A percentile compares a stretch with the other conserved stretches of the same genome.
phyloP scores from a whole-genome alignment of 805 yeast genomes.

The Zygotorulaspora florentina region DNA sequence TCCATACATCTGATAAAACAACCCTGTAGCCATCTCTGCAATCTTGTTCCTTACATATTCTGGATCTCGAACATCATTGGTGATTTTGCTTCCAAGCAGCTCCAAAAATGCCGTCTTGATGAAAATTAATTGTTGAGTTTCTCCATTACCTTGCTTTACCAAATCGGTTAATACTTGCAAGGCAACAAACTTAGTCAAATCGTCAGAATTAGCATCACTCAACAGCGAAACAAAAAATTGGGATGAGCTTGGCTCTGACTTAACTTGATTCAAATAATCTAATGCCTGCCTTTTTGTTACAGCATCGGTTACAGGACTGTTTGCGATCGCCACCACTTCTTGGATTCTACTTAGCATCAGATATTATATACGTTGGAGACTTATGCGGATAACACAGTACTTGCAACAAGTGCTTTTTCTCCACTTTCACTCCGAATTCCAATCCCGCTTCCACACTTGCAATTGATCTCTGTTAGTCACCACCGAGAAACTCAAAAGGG shows the following conservation, averaged over 20 bases:
- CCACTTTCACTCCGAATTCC: too few species aligned
- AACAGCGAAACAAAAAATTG: conserved; percentile 27
- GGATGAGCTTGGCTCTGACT: conserved; percentile 25
- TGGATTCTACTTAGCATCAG: conserved; percentile 54
- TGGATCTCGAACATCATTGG: conserved; percentile 21
- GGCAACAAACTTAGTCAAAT: conserved; percentile 32
- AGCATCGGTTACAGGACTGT: conserved; percentile 61
- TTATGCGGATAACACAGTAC: background rate
- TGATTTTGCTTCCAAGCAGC: conserved; percentile 22
- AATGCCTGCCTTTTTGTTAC: conserved; percentile 54
- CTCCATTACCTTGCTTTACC: conserved; percentile 10
- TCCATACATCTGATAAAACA: conserved; percentile 34
- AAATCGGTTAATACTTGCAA: conserved; percentile 32
- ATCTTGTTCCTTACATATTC: conserved; percentile 35
- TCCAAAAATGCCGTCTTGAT: conserved; percentile 26
- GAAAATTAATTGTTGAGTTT: conserved; percentile 15
- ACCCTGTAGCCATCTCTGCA: conserved; percentile 32
- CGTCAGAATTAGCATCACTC: conserved; percentile 24
- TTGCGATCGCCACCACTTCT: conserved; percentile 84
- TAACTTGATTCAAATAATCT: conserved; percentile 30
- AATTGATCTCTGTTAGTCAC: too few species aligned
- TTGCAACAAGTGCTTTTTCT: too few species aligned
- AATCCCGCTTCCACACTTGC: too few species aligned
- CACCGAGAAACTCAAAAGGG: too few species aligned
- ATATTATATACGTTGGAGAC: background rate